Percentiles rank a stretch among this genome's conserved stretches.
These are phyloP conservation scores for Bruguiera gymnorhiza DNA, from an alignment of 345 rosid genomes.

Conservation along the genomic window DNA sequence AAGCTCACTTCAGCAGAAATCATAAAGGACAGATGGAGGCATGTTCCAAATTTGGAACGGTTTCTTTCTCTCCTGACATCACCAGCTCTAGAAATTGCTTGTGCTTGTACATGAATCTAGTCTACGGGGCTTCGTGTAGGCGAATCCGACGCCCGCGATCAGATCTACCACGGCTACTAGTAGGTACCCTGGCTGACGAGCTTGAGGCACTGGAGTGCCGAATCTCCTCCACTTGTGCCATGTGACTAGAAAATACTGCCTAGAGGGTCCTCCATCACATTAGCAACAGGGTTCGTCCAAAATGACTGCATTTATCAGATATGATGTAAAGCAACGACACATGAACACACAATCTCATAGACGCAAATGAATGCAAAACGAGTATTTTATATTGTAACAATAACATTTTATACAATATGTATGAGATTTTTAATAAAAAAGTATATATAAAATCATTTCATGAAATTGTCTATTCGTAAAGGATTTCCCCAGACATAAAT, in stretches of 20 bases:
- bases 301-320: conserved; percentile 16
- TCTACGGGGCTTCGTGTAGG: conserved; percentile 28
- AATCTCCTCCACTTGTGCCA: conserved; percentile 35
- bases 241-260: conserved; percentile 42
- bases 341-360: no score
- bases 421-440: no score
- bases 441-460: no score
- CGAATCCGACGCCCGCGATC: conserved; percentile 36
- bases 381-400: no score
- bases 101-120: conserved; percentile 7
- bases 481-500: not conserved
- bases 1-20: no score
- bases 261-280: conserved; percentile 46
- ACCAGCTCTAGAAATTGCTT: not conserved
- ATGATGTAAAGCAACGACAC: not conserved
- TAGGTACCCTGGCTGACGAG: conserved; percentile 18
- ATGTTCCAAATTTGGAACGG: not conserved
- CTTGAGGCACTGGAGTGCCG: conserved; percentile 22
- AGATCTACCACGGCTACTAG: conserved; percentile 38
- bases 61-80: not conserved
- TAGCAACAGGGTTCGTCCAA: conserved; percentile 31
- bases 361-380: no score
- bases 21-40: not conserved
- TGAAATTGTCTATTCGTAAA: no score
- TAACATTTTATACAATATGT: no score